A percentile compares a stretch with the other conserved stretches of the same genome.
phyloP scores from a whole-genome alignment of 176 grass and related monocot genomes.

The barley (Hordeum vulgare) region MorexV3_pseudomolecules_assembly NC_058523.1:534342663-534343162 shows the following conservation, averaged over 20 bases:
- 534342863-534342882: conserved; percentile 51
- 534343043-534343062: neutral
- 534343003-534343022: conserved; percentile 78
- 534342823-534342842: conserved; percentile 66
- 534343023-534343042: neutral
- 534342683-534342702: conserved; percentile 76
- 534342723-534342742: neutral
- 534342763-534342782: neutral
- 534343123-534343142: too few species aligned
- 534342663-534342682: conserved; percentile 79
- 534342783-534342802: conserved; percentile 88
- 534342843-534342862: conserved; percentile 59
- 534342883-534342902: conserved; percentile 49
- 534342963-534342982: conserved; percentile 52
- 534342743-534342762: too few species aligned
- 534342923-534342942: conserved; percentile 58
- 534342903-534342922: conserved; percentile 60
- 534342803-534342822: conserved; percentile 67
- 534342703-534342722: conserved; percentile 25
- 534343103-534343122: neutral
- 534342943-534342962: conserved; percentile 53
- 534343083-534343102: neutral
- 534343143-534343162: neutral
- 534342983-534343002: conserved; percentile 69
- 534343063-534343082: neutral